Percentiles rank a stretch among this genome's conserved stretches.
phyloP scores from a whole-genome alignment of 352 stramenopile species.

The Pythium inflatum region DNA sequence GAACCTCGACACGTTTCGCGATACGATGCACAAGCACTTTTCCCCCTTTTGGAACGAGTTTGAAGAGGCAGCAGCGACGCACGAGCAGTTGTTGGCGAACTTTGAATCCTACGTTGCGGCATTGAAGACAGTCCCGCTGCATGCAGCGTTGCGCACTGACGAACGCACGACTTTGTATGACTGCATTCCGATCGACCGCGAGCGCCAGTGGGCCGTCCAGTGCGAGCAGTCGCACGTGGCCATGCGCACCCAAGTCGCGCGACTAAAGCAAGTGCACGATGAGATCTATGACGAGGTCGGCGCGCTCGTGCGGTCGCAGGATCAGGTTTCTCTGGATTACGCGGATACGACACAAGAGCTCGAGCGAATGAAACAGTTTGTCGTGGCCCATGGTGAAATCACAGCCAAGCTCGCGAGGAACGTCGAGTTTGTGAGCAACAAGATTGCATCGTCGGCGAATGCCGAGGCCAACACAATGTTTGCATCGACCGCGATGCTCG shows the following conservation, averaged over 20 bases:
- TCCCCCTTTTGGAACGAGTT: slow-evolving; percentile 83
- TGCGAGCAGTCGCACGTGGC: slow-evolving; percentile 80
- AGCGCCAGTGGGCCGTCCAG: slow-evolving; percentile 76
- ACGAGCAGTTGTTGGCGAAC: slow-evolving; percentile 62
- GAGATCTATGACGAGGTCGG: slow-evolving; percentile 70
- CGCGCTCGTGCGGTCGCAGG: slow-evolving; percentile 49
- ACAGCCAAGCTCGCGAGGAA: slow-evolving; percentile 68
- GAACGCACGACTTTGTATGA: slow-evolving; percentile 75
- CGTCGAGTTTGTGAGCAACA: slow-evolving; percentile 63
- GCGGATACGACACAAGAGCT: slow-evolving; percentile 51
- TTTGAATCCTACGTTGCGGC: slow-evolving; percentile 74
- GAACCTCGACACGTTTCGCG: slow-evolving; percentile 77
- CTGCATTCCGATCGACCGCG: slow-evolving; percentile 81
- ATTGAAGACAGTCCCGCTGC: slow-evolving; percentile 61
- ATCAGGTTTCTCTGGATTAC: slow-evolving; percentile 49
- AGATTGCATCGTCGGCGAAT: slow-evolving; percentile 63
- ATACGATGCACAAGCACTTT: slow-evolving; percentile 84
- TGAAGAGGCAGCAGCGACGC: slow-evolving; percentile 51
- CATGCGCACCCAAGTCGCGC: slow-evolving; percentile 62
- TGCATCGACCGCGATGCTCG: slow-evolving; percentile 72
- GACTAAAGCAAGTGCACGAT: slow-evolving; percentile 69
- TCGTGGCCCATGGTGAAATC: slow-evolving; percentile 55
- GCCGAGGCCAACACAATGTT: slow-evolving; percentile 73
- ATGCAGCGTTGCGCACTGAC: slow-evolving; percentile 61
- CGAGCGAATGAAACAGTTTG: slow-evolving; percentile 54